A percentile compares a stretch with the other conserved stretches of the same genome.
Evolutionary conservation across 1,284 basidiomycete species (phyloP).

Genomic region (Coniophora puteana): DNA sequence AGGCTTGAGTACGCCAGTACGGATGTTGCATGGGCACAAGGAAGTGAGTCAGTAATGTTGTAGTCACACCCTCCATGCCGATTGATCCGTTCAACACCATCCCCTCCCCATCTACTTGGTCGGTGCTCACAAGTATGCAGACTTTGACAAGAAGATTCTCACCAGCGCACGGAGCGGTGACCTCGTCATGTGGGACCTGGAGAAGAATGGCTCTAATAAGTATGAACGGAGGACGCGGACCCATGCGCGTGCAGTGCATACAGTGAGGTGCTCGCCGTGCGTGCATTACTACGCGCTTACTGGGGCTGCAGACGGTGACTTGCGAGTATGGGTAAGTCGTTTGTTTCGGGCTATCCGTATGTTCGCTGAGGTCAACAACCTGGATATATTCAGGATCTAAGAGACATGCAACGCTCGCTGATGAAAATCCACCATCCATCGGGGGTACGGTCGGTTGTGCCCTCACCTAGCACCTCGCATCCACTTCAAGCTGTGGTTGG

Average conservation of each 20-base stretch:
- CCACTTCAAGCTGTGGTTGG: constrained; percentile 74
- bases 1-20: constrained; percentile 75
- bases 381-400: constrained; percentile 55
- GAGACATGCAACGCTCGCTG: constrained; percentile 64
- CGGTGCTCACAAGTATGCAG: constrained; percentile 32
- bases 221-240: constrained; percentile 73
- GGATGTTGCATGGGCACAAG: constrained; percentile 80
- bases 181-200: constrained; percentile 81
- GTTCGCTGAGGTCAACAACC: constrained; percentile 2
- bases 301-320: constrained; percentile 79
- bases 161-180: constrained; percentile 84
- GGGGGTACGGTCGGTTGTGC: constrained; percentile 67
- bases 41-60: constrained; percentile 48
- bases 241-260: constrained; percentile 75
- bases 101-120: constrained; percentile 4
- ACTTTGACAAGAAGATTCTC: constrained; percentile 73
- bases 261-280: constrained; percentile 58
- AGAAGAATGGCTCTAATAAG: constrained; percentile 63
- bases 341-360: background rate
- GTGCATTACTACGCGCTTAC: constrained; percentile 74
- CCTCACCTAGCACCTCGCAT: constrained; percentile 63
- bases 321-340: constrained; percentile 74
- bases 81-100: constrained; percentile 2
- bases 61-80: constrained; percentile 1
- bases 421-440: constrained; percentile 74